Conservation (phyloP, 495 filamentous ascomycete genomes). For the Podospora pseudopauciseta region DNA sequence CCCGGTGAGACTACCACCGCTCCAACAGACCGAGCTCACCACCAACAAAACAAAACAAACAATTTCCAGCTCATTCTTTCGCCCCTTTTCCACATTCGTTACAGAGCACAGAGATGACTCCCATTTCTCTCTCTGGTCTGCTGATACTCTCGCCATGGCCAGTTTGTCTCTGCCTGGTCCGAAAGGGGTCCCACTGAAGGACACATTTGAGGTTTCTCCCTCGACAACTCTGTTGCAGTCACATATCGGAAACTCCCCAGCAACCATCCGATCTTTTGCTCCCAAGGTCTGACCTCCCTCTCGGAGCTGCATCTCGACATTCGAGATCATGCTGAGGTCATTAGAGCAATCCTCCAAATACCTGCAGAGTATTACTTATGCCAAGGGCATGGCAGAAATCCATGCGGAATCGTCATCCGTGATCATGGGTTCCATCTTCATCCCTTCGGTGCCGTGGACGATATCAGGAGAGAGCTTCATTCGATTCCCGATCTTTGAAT, state of each 20-base stretch:
- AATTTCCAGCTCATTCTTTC: not conserved
- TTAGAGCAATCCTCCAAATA: not conserved
- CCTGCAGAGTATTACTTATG: not conserved
- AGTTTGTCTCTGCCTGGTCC: not conserved
- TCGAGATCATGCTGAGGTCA: not conserved
- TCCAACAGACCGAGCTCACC: not conserved
- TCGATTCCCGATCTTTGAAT: not conserved
- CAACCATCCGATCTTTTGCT: not conserved
- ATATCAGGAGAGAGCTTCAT: not conserved
- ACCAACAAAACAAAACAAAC: not conserved
- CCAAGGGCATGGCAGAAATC: constrained; percentile 11
- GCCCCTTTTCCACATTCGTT: not conserved
- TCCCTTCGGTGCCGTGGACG: not conserved
- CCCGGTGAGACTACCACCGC: not conserved
- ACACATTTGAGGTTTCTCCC: not conserved
- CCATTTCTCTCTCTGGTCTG: not conserved
- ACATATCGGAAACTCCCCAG: not conserved
- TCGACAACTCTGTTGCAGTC: not conserved
- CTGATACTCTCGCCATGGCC: not conserved
- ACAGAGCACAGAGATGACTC: not conserved
- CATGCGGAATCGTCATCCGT: constrained; percentile 11
- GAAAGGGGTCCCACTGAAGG: not conserved
- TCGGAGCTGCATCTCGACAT: not conserved
- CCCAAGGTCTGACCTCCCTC: not conserved
- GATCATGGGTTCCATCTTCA: not conserved